Evolutionary conservation across 2,329 filamentous ascomycete genomes (phyloP).

Genomic region (Huntiella decipiens): DNA sequence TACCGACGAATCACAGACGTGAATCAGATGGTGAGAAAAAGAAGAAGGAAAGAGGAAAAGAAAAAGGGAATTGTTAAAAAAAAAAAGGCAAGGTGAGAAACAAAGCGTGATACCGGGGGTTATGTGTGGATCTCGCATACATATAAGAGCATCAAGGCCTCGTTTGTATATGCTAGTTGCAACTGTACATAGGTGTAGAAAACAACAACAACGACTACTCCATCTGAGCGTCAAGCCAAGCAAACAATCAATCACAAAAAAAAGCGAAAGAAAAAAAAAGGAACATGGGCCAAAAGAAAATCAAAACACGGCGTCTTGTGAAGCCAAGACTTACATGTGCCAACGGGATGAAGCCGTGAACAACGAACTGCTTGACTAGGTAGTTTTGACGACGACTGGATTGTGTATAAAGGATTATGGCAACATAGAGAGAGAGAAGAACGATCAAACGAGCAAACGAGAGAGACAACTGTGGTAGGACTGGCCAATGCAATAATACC

Average conservation of each 20-base stretch:
- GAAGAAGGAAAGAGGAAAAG: conserved; percentile 4
- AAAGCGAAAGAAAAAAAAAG: not conserved
- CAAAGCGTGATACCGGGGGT: not conserved
- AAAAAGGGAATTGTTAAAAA: not conserved
- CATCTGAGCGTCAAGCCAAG: too few relatives aligned
- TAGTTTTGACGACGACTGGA: not conserved
- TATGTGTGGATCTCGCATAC: too few relatives aligned
- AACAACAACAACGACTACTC: not conserved
- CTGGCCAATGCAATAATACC: too few relatives aligned
- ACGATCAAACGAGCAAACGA: not conserved
- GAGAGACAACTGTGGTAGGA: not conserved
- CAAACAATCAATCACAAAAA: not conserved
- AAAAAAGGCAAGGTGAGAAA: not conserved
- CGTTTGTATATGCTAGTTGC: not conserved
- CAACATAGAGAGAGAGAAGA: not conserved
- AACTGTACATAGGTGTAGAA: not conserved
- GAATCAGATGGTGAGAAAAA: not conserved
- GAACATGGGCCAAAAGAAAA: conserved; percentile 1
- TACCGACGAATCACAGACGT: not conserved
- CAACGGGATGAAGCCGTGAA: not conserved
- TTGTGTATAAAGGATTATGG: not conserved
- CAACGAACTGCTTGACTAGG: not conserved
- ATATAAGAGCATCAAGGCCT: too few relatives aligned
- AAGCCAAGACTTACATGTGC: not conserved
- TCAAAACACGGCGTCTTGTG: not conserved